Conservation (phyloP, 2,329 filamentous ascomycete genomes). For the Diaporthe citri region DNA sequence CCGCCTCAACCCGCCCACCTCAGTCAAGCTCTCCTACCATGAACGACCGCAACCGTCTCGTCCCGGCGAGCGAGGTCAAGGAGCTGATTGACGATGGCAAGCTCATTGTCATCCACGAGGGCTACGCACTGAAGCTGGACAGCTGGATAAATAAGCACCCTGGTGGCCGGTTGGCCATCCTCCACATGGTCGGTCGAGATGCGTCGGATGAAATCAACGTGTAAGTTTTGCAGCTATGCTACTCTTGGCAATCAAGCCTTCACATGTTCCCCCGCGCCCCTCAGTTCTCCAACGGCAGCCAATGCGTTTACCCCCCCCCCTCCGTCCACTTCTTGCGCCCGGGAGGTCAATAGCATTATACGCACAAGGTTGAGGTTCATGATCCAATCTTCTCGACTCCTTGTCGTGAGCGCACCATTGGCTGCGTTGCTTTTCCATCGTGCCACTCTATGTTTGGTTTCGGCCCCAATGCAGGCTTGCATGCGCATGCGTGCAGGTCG, state of each 20-base stretch:
- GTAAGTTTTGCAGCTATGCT: slow-evolving; percentile 53
- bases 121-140: slow-evolving; percentile 66
- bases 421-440: not conserved
- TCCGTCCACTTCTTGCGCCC: not conserved
- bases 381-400: not conserved
- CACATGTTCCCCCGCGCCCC: slow-evolving; percentile 9
- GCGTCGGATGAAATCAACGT: slow-evolving; percentile 70
- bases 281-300: not conserved
- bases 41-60: slow-evolving; percentile 55
- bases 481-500: slow-evolving; percentile 6
- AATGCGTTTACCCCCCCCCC: not conserved
- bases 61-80: slow-evolving; percentile 62
- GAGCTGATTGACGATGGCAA: slow-evolving; percentile 66
- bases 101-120: slow-evolving; percentile 68
- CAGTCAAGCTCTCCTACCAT: slow-evolving; percentile 40
- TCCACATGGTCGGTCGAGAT: slow-evolving; percentile 72
- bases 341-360: not conserved
- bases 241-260: slow-evolving; percentile 24
- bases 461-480: slow-evolving; percentile 1
- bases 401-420: not conserved
- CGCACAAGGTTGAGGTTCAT: not conserved
- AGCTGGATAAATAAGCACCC: slow-evolving; percentile 71
- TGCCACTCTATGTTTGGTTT: not conserved
- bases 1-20: not conserved
- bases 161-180: slow-evolving; percentile 69